Evolutionary conservation across 164 flowering plant genomes (phyloP).

Genomic region (Kalanchoe fedtschenkoi): DNA sequence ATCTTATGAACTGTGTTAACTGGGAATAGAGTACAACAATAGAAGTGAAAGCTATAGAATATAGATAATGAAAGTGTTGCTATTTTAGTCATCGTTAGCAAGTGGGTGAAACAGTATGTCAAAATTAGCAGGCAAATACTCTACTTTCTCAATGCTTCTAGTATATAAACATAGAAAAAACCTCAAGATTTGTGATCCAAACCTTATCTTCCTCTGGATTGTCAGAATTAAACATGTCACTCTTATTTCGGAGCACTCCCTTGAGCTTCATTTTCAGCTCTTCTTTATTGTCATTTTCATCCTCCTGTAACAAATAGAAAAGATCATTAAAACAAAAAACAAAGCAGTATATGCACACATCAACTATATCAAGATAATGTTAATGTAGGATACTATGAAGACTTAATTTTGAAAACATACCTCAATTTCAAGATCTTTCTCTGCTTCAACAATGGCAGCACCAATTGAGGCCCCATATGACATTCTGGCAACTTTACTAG

Average conservation of each 20-base stretch:
- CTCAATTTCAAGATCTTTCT: constrained; percentile 57
- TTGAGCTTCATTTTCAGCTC: constrained; percentile 78
- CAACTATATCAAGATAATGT: constrained; percentile 7
- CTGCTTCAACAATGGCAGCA: constrained; percentile 98
- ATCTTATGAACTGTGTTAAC: not conserved
- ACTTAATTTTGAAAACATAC: constrained; percentile 39
- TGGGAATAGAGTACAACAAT: not conserved
- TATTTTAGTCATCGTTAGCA: not conserved
- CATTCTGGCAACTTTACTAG: constrained; percentile 52
- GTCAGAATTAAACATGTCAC: constrained; percentile 57
- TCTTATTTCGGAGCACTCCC: constrained; percentile 65
- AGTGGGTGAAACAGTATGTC: not conserved
- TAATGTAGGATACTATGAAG: constrained; percentile 16
- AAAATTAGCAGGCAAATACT: not conserved
- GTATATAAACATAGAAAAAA: not conserved
- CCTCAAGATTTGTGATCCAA: not conserved
- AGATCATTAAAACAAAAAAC: not conserved
- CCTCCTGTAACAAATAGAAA: constrained; percentile 8
- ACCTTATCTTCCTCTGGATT: constrained; percentile 88
- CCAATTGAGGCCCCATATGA: constrained; percentile 57
- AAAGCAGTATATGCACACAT: not conserved
- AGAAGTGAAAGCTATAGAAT: not conserved
- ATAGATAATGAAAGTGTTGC: not conserved
- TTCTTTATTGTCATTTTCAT: constrained; percentile 68
- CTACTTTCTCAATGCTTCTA: not conserved